Percentiles rank a stretch among this genome's conserved stretches.
These are phyloP conservation scores for Trichoderma oligosporum DNA, from an alignment of 2,329 filamentous ascomycete species.

Conservation along the genomic window DNA sequence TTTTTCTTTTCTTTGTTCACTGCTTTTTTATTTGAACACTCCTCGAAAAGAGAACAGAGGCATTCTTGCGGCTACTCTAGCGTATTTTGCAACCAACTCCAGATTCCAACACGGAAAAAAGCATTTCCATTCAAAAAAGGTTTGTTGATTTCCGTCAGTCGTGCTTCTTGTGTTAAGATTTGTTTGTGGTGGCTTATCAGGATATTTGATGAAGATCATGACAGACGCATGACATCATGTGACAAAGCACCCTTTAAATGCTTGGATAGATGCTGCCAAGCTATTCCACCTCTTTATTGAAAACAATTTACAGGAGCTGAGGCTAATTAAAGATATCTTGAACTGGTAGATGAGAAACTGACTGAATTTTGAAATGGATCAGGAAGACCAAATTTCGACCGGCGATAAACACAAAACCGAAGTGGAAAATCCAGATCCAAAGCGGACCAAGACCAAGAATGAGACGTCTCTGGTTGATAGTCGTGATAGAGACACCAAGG, in stretches of 20 bases:
- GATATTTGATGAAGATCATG: not conserved
- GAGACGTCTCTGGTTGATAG: slow-evolving; percentile 20
- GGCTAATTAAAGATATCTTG: not conserved
- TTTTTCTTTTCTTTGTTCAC: no score
- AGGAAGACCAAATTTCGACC: not conserved
- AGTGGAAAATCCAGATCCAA: slow-evolving; percentile 27
- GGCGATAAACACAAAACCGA: slow-evolving; percentile 32
- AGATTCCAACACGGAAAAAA: no score
- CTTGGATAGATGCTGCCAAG: not conserved
- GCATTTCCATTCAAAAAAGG: no score
- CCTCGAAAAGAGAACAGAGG: no score
- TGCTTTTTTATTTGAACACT: no score
- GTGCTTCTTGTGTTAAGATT: not conserved
- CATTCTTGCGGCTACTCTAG: no score
- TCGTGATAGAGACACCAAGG: not conserved
- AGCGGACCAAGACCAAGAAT: slow-evolving; percentile 27
- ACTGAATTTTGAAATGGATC: not conserved
- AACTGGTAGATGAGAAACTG: not conserved
- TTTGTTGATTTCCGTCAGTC: no score
- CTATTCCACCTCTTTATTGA: not conserved
- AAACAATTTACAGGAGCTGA: not conserved
- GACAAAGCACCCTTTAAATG: slow-evolving; percentile 2
- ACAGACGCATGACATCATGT: slow-evolving; percentile 28
- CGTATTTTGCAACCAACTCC: no score
- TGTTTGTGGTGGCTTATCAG: not conserved